Percentiles rank a stretch among this genome's conserved stretches.
phyloP scores from a whole-genome alignment of 192 early-diverging fungal species.

The Spinellus fusiger region DNA sequence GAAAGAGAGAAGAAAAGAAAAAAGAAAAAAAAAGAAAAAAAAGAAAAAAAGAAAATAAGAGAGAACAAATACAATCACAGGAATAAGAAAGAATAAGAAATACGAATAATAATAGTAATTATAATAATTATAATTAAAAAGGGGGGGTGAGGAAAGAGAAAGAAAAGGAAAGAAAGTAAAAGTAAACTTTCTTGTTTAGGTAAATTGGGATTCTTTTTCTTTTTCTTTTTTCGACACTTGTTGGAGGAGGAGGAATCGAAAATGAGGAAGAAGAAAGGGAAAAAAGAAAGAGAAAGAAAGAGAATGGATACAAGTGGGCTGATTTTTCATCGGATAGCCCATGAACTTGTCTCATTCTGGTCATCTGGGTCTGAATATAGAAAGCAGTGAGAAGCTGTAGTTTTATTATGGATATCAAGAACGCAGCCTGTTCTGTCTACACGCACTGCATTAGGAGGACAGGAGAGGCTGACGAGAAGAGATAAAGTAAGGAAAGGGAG shows the following conservation, averaged over 20 bases:
- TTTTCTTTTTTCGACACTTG: no score
- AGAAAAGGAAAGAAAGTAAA: background rate
- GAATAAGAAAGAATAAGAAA: background rate
- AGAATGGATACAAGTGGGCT: background rate
- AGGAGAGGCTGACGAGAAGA: no score
- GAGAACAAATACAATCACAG: background rate
- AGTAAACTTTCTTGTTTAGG: no score
- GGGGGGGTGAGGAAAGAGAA: background rate
- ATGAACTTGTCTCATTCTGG: no score
- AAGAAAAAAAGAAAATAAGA: background rate
- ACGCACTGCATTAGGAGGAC: no score
- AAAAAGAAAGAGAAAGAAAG: conserved; percentile 3
- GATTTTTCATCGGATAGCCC: background rate
- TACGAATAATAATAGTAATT: background rate
- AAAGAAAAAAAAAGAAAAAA: background rate
- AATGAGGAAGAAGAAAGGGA: conserved; percentile 4
- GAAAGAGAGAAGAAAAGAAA: background rate
- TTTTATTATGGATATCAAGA: no score
- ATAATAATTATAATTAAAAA: background rate
- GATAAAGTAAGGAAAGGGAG: no score
- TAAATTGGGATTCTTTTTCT: no score
- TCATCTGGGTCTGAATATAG: no score
- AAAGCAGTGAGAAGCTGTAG: no score
- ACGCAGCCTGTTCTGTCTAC: no score
- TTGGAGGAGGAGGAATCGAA: no score